Evolutionary conservation across 257 asterid genomes (phyloP).

Genomic region (Parsonsia alboflavescens): DNA sequence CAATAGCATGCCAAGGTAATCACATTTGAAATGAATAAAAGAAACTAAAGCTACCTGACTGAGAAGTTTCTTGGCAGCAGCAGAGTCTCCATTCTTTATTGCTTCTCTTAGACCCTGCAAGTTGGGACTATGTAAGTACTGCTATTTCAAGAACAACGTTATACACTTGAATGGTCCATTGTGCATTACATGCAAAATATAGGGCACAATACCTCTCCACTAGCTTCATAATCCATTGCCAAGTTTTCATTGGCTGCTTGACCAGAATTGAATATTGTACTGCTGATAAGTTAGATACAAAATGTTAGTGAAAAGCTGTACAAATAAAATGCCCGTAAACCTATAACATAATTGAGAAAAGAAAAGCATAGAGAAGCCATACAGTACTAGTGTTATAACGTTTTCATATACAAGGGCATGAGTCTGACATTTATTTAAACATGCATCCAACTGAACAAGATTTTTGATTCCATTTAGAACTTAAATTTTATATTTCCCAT

Average conservation of each 20-base stretch:
- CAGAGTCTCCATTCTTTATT: slow-evolving; percentile 84
- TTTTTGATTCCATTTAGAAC: neutral
- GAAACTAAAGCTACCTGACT: slow-evolving; percentile 57
- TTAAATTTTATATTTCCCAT: neutral
- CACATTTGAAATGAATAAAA: slow-evolving; percentile 15
- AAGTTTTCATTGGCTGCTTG: slow-evolving; percentile 50
- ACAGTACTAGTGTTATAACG: neutral
- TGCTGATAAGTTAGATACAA: slow-evolving; percentile 28
- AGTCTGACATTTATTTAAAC: neutral
- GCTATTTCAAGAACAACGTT: slow-evolving; percentile 6
- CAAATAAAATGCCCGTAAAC: neutral
- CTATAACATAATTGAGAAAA: neutral
- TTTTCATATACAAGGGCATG: neutral
- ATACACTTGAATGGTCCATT: neutral
- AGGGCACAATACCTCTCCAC: slow-evolving; percentile 72
- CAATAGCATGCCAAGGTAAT: neutral
- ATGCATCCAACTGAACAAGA: neutral
- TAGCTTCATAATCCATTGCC: slow-evolving; percentile 59
- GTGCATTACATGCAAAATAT: slow-evolving; percentile 2
- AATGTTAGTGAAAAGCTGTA: neutral
- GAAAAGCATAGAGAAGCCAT: neutral
- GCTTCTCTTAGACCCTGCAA: slow-evolving; percentile 88
- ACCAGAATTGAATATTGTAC: slow-evolving; percentile 63
- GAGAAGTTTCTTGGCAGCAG: slow-evolving; percentile 75
- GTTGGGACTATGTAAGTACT: neutral